These are phyloP conservation scores for Tricholoma sp. DNA, from an alignment of 768 basidiomycete genomes.

Conservation along the genomic window DNA sequence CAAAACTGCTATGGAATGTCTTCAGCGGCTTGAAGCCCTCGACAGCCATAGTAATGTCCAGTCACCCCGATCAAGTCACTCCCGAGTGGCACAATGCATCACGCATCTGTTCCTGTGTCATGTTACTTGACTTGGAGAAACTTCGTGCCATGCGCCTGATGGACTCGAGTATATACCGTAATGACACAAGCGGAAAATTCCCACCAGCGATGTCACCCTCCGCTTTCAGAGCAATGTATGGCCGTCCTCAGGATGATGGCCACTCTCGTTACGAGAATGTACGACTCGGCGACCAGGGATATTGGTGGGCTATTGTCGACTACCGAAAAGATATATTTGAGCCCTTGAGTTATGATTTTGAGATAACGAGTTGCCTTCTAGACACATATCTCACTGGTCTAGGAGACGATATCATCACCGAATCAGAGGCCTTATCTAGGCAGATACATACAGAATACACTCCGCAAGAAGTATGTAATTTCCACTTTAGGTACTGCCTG, in stretches of 20 bases:
- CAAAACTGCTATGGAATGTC: conserved; percentile 39
- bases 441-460: conserved; percentile 33
- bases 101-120: conserved; percentile 46
- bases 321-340: conserved; percentile 35
- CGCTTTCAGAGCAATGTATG: conserved; percentile 41
- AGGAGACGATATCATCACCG: conserved; percentile 32
- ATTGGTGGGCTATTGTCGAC: conserved; percentile 51
- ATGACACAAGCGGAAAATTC: conserved; percentile 17
- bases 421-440: conserved; percentile 28
- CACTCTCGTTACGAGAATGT: conserved; percentile 37
- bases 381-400: conserved; percentile 41
- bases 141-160: conserved; percentile 40
- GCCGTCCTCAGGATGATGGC: conserved; percentile 28
- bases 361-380: conserved; percentile 44
- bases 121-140: conserved; percentile 45
- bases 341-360: conserved; percentile 41
- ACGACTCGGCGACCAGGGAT: conserved; percentile 47
- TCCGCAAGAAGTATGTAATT: conserved; percentile 30
- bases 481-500: background rate
- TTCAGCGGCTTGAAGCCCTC: conserved; percentile 29
- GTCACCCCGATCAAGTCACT: conserved; percentile 36
- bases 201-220: conserved; percentile 33
- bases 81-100: conserved; percentile 42
- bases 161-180: conserved; percentile 38
- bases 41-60: conserved; percentile 38